A percentile compares a stretch with the other conserved stretches of the same genome.
Evolutionary conservation across 768 basidiomycete species (phyloP).

Genomic region (Podaxis sp.): DNA sequence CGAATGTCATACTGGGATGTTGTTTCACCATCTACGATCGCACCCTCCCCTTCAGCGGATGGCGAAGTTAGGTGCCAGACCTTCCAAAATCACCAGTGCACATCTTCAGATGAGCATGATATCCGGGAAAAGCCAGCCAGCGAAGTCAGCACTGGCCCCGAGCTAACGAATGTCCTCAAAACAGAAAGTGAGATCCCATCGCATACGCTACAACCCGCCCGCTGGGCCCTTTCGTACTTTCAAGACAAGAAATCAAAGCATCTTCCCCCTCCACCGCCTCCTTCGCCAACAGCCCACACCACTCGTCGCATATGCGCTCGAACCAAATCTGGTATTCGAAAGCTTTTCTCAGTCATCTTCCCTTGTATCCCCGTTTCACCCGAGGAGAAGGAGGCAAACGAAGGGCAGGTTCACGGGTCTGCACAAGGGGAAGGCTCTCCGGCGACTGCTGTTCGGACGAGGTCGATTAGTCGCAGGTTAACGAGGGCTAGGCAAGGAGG

Average conservation of each 20-base stretch:
- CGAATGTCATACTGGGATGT: background rate
- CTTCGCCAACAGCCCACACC: background rate
- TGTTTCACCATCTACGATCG: background rate
- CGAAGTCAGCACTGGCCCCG: background rate
- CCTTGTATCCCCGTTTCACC: constrained; percentile 4
- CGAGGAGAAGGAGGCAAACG: background rate
- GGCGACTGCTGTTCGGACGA: background rate
- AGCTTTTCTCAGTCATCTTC: background rate
- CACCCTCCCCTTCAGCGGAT: background rate
- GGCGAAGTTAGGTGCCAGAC: background rate
- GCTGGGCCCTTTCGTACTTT: background rate
- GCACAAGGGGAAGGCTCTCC: background rate
- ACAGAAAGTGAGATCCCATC: background rate
- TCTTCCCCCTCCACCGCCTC: background rate
- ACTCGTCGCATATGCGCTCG: background rate
- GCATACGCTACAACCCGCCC: background rate
- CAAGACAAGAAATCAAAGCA: background rate
- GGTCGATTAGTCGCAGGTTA: background rate
- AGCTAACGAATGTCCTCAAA: background rate
- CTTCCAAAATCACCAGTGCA: background rate
- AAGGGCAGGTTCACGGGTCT: background rate
- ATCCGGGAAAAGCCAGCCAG: background rate
- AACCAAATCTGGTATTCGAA: background rate
- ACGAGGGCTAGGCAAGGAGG: background rate
- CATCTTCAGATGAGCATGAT: background rate